A percentile compares a stretch with the other conserved stretches of the same genome.
Conservation (phyloP, 2,329 filamentous ascomycete species). For the Xylaria sp. region DNA sequence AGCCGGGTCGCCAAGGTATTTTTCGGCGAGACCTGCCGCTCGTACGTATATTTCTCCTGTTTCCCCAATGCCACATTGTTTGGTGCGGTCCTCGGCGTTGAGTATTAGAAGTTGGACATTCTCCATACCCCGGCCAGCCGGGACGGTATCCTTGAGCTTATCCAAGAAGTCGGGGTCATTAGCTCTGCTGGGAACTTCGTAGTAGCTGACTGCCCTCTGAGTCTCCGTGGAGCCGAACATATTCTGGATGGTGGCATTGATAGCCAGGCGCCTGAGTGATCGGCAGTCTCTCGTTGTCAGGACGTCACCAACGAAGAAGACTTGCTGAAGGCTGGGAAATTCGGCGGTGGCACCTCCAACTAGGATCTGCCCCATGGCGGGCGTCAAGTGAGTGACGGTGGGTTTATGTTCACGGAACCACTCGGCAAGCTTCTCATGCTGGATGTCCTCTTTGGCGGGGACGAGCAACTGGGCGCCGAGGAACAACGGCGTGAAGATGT, state of each 20-base stretch:
- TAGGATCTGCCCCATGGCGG: slow-evolving; percentile 95
- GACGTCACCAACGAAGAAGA: slow-evolving; percentile 93
- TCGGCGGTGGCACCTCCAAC: slow-evolving; percentile 82
- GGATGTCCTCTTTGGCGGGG: slow-evolving; percentile 83
- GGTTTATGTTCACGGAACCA: slow-evolving; percentile 83
- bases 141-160: slow-evolving; percentile 73
- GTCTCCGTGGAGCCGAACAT: background rate
- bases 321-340: slow-evolving; percentile 80
- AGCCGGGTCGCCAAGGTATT: slow-evolving; percentile 71
- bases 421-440: slow-evolving; percentile 84
- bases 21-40: slow-evolving; percentile 63
- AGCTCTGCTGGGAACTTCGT: slow-evolving; percentile 74
- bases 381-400: slow-evolving; percentile 88
- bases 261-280: background rate
- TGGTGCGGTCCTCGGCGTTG: slow-evolving; percentile 70
- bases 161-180: slow-evolving; percentile 62
- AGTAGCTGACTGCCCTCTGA: slow-evolving; percentile 62
- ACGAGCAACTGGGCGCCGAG: slow-evolving; percentile 82
- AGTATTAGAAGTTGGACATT: slow-evolving; percentile 91
- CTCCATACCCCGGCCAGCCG: slow-evolving; percentile 85
- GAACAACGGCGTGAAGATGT: slow-evolving; percentile 93
- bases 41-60: slow-evolving; percentile 86
- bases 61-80: slow-evolving; percentile 81
- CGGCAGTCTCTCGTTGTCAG: slow-evolving; percentile 83
- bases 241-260: background rate